A percentile compares a stretch with the other conserved stretches of the same genome.
Evolutionary conservation across 305 asterid genomes (phyloP).

Genomic region (Fraxinus platypoda): DNA sequence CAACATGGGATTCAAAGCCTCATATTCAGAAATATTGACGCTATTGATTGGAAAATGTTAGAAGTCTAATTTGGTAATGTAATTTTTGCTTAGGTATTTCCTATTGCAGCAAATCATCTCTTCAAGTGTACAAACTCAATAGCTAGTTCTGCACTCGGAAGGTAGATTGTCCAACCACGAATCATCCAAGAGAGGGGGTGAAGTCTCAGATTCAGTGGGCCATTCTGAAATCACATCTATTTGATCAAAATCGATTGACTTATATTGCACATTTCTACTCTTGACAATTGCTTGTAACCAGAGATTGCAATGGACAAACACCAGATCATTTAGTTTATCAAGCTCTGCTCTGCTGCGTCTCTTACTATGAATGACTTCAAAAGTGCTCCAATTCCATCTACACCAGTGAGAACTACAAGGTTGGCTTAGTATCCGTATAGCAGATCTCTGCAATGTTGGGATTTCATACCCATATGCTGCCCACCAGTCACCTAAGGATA

Average conservation of each 20-base stretch:
- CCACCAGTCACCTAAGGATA: conserved; percentile 56
- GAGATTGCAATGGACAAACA: conserved; percentile 47
- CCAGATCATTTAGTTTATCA: conserved; percentile 40
- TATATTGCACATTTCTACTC: conserved; percentile 29
- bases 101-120: not conserved
- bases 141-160: conserved; percentile 11
- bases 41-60: not conserved
- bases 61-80: not conserved
- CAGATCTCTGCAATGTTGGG: conserved; percentile 47
- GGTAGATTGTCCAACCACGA: conserved; percentile 29
- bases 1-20: not conserved
- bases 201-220: conserved; percentile 43
- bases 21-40: not conserved
- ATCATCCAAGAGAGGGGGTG: conserved; percentile 32
- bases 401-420: conserved; percentile 55
- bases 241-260: conserved; percentile 40
- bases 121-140: not conserved
- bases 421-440: conserved; percentile 46
- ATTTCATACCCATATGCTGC: conserved; percentile 50
- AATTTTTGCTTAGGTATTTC: not conserved
- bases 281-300: conserved; percentile 40
- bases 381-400: conserved; percentile 47
- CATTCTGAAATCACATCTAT: conserved; percentile 38
- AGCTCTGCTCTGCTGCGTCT: conserved; percentile 25
- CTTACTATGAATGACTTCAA: conserved; percentile 31